These are phyloP conservation scores for Xylariaceae sp. DNA, from an alignment of 2,329 filamentous ascomycete genomes.

Conservation along the genomic window DNA sequence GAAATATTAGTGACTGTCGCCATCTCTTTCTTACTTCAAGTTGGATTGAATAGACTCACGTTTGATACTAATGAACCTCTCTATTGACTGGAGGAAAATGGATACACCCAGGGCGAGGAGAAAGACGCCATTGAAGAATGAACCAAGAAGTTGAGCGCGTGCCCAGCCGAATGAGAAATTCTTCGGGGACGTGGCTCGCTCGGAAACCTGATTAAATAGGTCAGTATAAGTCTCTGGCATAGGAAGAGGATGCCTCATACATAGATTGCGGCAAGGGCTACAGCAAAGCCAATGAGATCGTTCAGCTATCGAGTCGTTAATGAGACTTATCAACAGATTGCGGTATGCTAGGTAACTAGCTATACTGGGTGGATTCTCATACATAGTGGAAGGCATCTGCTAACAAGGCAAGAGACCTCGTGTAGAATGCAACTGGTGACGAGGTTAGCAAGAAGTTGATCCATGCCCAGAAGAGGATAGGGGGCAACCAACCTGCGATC, in stretches of 20 bases:
- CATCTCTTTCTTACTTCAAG: not conserved
- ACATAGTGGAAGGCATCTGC: slow-evolving; percentile 78
- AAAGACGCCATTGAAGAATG: slow-evolving; percentile 77
- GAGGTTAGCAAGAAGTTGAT: not conserved
- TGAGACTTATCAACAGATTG: not conserved
- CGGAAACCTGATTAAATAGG: slow-evolving; percentile 45
- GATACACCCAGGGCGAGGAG: slow-evolving; percentile 66
- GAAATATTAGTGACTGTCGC: slow-evolving; percentile 7
- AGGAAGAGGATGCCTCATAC: slow-evolving; percentile 36
- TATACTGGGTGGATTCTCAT: slow-evolving; percentile 24
- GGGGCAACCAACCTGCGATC: slow-evolving; percentile 38
- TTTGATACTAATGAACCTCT: slow-evolving; percentile 58
- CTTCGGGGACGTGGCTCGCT: slow-evolving; percentile 51
- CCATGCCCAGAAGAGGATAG: not conserved
- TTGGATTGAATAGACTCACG: slow-evolving; percentile 34
- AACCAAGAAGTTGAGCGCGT: slow-evolving; percentile 64
- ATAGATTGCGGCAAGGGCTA: slow-evolving; percentile 59
- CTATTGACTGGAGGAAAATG: slow-evolving; percentile 67
- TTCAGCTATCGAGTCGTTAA: slow-evolving; percentile 43
- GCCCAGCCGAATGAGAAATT: slow-evolving; percentile 71
- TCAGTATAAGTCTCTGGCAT: slow-evolving; percentile 7
- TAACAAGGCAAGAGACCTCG: slow-evolving; percentile 64
- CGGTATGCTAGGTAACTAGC: not conserved
- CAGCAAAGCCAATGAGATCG: slow-evolving; percentile 63
- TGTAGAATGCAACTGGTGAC: slow-evolving; percentile 40